Conservation (phyloP, 2,329 filamentous ascomycete genomes). For the Laburnicola sp. region DNA sequence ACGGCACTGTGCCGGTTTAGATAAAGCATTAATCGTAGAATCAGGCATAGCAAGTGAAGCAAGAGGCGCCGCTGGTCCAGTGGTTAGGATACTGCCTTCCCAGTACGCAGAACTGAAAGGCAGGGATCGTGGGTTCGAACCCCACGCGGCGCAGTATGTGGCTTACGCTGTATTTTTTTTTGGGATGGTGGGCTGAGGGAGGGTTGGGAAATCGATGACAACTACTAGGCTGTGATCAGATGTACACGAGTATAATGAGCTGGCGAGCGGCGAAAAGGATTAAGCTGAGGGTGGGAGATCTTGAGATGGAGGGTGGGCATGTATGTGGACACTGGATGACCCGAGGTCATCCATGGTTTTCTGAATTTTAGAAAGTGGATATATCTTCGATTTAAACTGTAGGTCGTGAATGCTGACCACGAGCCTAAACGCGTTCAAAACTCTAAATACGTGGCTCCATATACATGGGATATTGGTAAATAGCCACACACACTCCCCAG, state of each 20-base stretch:
- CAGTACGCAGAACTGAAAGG: constrained; percentile 20
- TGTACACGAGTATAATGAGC: not conserved
- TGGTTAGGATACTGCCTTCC: constrained; percentile 48
- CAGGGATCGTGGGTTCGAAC: constrained; percentile 31
- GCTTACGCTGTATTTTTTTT: constrained; percentile 15
- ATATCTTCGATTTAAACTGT: constrained; percentile 2
- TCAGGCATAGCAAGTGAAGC: not conserved
- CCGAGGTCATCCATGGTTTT: not conserved
- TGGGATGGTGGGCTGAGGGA: not conserved
- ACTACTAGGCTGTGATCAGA: not conserved
- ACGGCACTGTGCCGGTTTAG: no score
- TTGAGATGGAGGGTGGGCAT: not conserved
- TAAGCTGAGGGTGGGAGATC: not conserved
- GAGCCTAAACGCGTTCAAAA: not conserved
- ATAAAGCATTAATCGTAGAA: not conserved
- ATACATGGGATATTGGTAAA: not conserved
- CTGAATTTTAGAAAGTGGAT: not conserved
- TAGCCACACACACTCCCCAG: not conserved
- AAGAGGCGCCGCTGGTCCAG: constrained; percentile 39
- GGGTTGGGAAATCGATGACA: not conserved
- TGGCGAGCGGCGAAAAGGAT: not conserved
- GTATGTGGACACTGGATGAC: no score
- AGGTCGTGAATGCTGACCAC: not conserved
- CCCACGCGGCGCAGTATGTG: constrained; percentile 24
- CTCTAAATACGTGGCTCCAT: no score